Conservation (phyloP, 805 yeast species). For the Cyberlindnera euphorbiiphila region DNA sequence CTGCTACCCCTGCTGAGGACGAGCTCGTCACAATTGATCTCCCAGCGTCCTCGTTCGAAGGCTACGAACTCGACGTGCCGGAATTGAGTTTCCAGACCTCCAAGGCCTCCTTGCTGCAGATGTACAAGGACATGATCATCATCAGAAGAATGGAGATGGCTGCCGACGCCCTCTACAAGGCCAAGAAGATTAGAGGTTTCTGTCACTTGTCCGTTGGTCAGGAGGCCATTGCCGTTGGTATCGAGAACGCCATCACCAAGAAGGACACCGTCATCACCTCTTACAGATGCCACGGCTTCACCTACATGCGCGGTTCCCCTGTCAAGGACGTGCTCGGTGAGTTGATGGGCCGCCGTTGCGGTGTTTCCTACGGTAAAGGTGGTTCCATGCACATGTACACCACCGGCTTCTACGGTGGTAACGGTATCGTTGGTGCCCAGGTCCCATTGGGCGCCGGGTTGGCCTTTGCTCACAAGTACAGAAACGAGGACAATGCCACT, state of each 20-base stretch:
- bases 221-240: conserved; percentile 98
- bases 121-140: conserved; percentile 95
- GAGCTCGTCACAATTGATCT: conserved; percentile 48
- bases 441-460: conserved; percentile 97
- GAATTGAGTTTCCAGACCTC: conserved; percentile 70
- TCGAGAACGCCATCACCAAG: conserved; percentile 86
- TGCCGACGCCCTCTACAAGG: conserved; percentile 95
- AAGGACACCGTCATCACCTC: conserved; percentile 92
- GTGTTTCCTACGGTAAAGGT: conserved; percentile 97
- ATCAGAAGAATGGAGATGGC: conserved; percentile 99
- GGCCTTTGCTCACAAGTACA: conserved; percentile 97
- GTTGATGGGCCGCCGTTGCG: conserved; percentile 93
- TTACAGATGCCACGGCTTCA: conserved; percentile 98
- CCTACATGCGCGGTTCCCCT: conserved; percentile 92
- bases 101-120: conserved; percentile 74
- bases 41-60: conserved; percentile 81
- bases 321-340: conserved; percentile 90
- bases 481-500: conserved; percentile 72
- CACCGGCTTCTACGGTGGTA: conserved; percentile 96
- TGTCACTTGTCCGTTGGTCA: conserved; percentile 98
- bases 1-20: conserved; percentile 20
- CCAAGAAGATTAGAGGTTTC: conserved; percentile 98
- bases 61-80: conserved; percentile 76
- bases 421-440: conserved; percentile 99
- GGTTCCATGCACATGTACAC: conserved; percentile 99